phyloP scores from a whole-genome alignment of 108 stramenopile genomes.

The Conticribra weissflogii region DNA sequence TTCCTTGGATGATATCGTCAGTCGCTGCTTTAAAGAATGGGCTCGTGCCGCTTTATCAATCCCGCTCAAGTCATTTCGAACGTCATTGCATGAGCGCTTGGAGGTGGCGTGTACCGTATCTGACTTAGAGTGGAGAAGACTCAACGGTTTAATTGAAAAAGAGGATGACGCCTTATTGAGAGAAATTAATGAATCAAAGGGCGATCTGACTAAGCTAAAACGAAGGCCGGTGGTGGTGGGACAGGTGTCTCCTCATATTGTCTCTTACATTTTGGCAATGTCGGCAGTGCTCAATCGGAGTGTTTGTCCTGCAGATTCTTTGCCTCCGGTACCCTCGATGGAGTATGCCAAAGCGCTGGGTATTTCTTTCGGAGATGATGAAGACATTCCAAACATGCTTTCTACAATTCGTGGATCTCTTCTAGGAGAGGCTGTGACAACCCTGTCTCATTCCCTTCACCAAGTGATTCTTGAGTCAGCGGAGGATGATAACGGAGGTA shows the following conservation, averaged over 20 bases:
- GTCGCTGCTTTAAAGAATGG: slow-evolving; percentile 76
- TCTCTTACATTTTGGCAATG: slow-evolving; percentile 67
- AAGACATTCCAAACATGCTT: slow-evolving; percentile 64
- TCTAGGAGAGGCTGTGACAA: slow-evolving; percentile 51
- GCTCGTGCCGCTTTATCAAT: slow-evolving; percentile 59
- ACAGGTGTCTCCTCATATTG: slow-evolving; percentile 73
- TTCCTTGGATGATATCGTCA: slow-evolving; percentile 75
- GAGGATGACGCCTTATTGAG: slow-evolving; percentile 37
- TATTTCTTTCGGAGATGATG: slow-evolving; percentile 33
- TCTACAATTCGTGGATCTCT: slow-evolving; percentile 68
- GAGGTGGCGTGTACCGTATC: slow-evolving; percentile 49
- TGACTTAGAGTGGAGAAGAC: slow-evolving; percentile 71
- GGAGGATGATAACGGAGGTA: slow-evolving; percentile 10
- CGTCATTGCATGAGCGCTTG: slow-evolving; percentile 47
- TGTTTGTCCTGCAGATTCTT: slow-evolving; percentile 82
- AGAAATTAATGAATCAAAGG: slow-evolving; percentile 27
- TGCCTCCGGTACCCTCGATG: slow-evolving; percentile 71
- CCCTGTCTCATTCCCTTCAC: slow-evolving; percentile 32
- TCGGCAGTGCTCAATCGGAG: slow-evolving; percentile 75
- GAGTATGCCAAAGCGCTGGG: slow-evolving; percentile 76
- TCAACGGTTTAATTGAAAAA: slow-evolving; percentile 44
- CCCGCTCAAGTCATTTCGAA: slow-evolving; percentile 37
- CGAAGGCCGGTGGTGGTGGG: slow-evolving; percentile 41
- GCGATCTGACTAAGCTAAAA: slow-evolving; percentile 18
- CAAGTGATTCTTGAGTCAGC: slow-evolving; percentile 20